Evolutionary conservation across 2,329 filamentous ascomycete genomes (phyloP).

Genomic region (Calonectria naviculata): DNA sequence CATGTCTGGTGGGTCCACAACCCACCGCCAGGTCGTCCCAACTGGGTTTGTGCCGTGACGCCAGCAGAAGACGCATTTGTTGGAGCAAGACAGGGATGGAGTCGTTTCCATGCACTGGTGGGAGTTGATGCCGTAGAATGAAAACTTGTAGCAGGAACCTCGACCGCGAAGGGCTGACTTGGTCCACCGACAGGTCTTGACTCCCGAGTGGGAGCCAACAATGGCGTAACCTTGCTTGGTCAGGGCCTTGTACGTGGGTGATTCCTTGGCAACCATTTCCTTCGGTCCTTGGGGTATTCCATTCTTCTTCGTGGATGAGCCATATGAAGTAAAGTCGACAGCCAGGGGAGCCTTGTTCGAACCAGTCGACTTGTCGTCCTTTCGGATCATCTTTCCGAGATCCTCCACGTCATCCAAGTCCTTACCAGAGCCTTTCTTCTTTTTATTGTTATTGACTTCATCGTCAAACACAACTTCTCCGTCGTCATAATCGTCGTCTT

Average conservation of each 20-base stretch:
- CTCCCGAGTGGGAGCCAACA: conserved; percentile 93
- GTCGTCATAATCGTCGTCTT: conserved; percentile 68
- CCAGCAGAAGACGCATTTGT: conserved; percentile 99
- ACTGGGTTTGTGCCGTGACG: conserved; percentile 97
- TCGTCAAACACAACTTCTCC: conserved; percentile 60
- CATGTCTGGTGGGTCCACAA: conserved; percentile 88
- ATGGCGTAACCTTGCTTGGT: conserved; percentile 98
- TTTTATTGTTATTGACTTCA: conserved; percentile 50
- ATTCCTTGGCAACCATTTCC: conserved; percentile 93
- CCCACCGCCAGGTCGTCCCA: conserved; percentile 96
- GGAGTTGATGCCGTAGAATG: conserved; percentile 95
- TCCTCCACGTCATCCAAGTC: conserved; percentile 86
- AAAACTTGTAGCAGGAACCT: conserved; percentile 97
- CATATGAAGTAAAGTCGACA: conserved; percentile 87
- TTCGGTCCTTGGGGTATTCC: conserved; percentile 66
- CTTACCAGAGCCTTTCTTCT: conserved; percentile 49
- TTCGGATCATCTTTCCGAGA: conserved; percentile 73
- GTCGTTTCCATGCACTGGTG: conserved; percentile 99
- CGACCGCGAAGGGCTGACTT: conserved; percentile 95
- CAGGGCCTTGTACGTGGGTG: conserved; percentile 87
- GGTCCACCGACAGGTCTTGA: conserved; percentile 99
- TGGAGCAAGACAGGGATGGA: conserved; percentile 93
- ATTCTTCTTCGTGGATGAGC: conserved; percentile 59
- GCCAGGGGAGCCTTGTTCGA: conserved; percentile 67
- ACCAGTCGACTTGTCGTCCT: conserved; percentile 45